Percentiles rank a stretch among this genome's conserved stretches.
Evolutionary conservation across 495 filamentous ascomycete genomes (phyloP).

Genomic region (Podospora conica): DNA sequence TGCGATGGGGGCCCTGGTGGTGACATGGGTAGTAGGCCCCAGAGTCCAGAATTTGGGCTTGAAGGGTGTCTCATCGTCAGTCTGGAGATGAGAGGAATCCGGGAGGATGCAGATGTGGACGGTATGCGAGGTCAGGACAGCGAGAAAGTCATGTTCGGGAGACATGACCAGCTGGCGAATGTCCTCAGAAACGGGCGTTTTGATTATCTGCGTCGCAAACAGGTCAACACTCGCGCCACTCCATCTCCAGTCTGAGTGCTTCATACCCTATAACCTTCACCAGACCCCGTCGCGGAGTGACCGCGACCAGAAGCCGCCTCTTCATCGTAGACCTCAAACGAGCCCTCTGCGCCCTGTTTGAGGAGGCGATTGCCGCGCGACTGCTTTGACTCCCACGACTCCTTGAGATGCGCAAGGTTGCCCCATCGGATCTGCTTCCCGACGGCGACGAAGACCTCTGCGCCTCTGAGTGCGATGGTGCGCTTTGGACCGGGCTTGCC

Average conservation of each 20-base stretch:
- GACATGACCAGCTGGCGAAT: constrained; percentile 80
- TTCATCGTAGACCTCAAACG: constrained; percentile 29
- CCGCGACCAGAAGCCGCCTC: constrained; percentile 20
- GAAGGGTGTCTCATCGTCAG: constrained; percentile 55
- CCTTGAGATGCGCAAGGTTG: constrained; percentile 66
- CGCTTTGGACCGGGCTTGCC: constrained; percentile 50
- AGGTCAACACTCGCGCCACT: background rate
- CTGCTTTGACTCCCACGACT: constrained; percentile 51
- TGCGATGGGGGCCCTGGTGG: constrained; percentile 67
- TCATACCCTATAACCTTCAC: constrained; percentile 42
- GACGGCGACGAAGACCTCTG: constrained; percentile 75
- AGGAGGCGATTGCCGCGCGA: constrained; percentile 22
- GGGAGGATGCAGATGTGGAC: constrained; percentile 76
- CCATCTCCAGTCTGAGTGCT: no score
- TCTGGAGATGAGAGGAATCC: constrained; percentile 63
- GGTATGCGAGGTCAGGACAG: constrained; percentile 76
- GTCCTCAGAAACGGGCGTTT: constrained; percentile 61
- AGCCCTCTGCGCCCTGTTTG: constrained; percentile 27
- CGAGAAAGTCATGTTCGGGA: constrained; percentile 69
- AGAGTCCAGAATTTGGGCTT: constrained; percentile 77
- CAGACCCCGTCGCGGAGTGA: constrained; percentile 13
- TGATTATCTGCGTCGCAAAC: constrained; percentile 52
- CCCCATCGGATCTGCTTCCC: constrained; percentile 86
- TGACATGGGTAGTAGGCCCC: constrained; percentile 81
- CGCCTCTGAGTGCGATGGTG: constrained; percentile 67